phyloP scores from a whole-genome alignment of 2,329 filamentous ascomycete species.

The Sphaerulina musiva region DNA sequence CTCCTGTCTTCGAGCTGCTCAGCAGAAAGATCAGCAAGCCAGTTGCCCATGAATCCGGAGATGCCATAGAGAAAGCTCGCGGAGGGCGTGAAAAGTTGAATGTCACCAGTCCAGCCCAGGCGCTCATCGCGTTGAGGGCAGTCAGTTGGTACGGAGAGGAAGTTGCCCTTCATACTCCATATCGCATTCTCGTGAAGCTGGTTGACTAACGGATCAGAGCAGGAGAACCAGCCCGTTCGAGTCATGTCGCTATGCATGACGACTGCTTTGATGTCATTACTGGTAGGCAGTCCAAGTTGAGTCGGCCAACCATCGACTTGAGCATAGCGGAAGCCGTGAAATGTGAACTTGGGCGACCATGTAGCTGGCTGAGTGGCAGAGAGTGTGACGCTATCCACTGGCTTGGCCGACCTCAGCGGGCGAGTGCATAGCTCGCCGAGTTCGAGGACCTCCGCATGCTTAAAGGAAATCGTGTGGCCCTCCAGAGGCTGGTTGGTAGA shows the following conservation, averaged over 20 bases:
- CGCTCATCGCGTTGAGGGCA: conserved; percentile 53
- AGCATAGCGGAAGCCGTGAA: conserved; percentile 49
- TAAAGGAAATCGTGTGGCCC: conserved; percentile 25
- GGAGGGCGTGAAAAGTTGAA: conserved; percentile 46
- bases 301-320: conserved; percentile 44
- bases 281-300: conserved; percentile 5
- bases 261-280: conserved; percentile 33
- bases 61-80: conserved; percentile 51
- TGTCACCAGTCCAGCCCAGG: conserved; percentile 50
- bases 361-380: conserved; percentile 19
- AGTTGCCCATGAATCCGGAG: conserved; percentile 45
- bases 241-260: conserved; percentile 50
- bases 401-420: conserved; percentile 43
- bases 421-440: conserved; percentile 42
- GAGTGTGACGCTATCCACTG: conserved; percentile 38
- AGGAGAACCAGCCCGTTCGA: conserved; percentile 46
- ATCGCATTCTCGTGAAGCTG: conserved; percentile 49
- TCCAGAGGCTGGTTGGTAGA: not conserved
- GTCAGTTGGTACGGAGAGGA: conserved; percentile 53
- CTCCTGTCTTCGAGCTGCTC: conserved; percentile 29
- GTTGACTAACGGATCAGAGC: conserved; percentile 49
- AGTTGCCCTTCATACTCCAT: conserved; percentile 56
- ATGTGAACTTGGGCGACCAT: conserved; percentile 49
- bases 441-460: conserved; percentile 49
- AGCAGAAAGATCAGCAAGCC: conserved; percentile 44